Evolutionary conservation across 805 yeast genomes (phyloP), one percentile per base, ranked within the genome.

Genomic region (Metschnikowia lunata): DNA sequence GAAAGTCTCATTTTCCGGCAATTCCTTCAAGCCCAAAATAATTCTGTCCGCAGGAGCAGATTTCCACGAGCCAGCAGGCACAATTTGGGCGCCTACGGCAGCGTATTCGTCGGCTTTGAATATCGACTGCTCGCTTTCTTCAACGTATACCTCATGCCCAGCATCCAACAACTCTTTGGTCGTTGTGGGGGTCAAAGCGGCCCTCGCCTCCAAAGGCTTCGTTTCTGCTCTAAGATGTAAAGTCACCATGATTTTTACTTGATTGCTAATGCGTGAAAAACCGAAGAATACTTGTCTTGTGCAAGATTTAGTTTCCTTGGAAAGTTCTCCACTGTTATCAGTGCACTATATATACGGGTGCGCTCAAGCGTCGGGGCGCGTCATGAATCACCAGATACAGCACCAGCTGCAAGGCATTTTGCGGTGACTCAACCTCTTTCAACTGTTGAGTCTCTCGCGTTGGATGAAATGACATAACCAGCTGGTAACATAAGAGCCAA

Each of bases 191-290:
- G 99, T 89, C 57, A 93, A 75, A 36, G 96, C 97, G 36, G 98
- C 96, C 74, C 99, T 85, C 50, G 95, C 96, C 72, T 93, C 99
- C 59, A 88, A 71, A 26, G 98, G 96, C 79, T 93, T 93, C 59
- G 93, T 86, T 67, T 93, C 99, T 30, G 97, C 97, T 75, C 99
- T 85, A 50, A 93, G 74, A 60, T 93, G 99, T 52, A 93, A 72
- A 42, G 76, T 81, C 32, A 85, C 88, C 48, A 52, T 49, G 23
- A 12, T 29, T 29, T 29, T 6, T 10, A 12, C 2, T 29, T 29
- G n/a, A 10, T 29, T 29, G 31, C 11, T 10, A 12, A 11, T 29
- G 31, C 6, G 6, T 10, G n/a, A 29, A 29, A 11, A 18, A 5
- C 4, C 23, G 5, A 18, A 18, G 23, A 18, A 5, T n/a, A n/a